Percentiles rank a stretch among this genome's conserved stretches.
These are phyloP conservation scores for Dactylellina parvicollis DNA, from an alignment of 2,329 filamentous ascomycete genomes.

Conservation along the genomic window DNA sequence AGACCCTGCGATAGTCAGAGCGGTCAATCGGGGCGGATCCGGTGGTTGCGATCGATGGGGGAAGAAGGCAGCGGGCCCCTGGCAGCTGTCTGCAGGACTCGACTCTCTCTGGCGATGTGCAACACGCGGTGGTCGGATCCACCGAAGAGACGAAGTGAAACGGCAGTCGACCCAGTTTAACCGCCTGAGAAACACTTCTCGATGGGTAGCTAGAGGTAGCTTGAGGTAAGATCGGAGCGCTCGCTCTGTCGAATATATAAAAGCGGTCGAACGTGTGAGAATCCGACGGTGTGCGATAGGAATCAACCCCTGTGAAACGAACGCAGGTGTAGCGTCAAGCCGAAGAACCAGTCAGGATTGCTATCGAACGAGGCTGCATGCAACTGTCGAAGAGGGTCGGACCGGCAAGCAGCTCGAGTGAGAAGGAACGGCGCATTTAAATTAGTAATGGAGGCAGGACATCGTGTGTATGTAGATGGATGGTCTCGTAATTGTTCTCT, in stretches of 20 bases:
- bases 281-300: conserved; percentile 5
- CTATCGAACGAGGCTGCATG: conserved; percentile 22
- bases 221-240: no score
- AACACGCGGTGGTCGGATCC: conserved; percentile 16
- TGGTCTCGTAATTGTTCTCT: not conserved
- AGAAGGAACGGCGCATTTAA: conserved; percentile 23
- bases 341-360: conserved; percentile 31
- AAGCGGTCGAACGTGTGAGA: not conserved
- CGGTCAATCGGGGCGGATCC: not conserved
- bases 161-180: conserved; percentile 19
- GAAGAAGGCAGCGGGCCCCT: conserved; percentile 17
- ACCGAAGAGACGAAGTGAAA: not conserved
- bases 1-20: not conserved
- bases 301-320: conserved; percentile 47
- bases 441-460: conserved; percentile 22
- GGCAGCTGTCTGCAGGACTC: not conserved
- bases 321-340: conserved; percentile 13
- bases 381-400: conserved; percentile 31
- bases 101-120: conserved; percentile 9
- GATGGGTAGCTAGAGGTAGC: no score
- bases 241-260: no score
- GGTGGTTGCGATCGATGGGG: conserved; percentile 8
- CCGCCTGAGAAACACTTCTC: conserved; percentile 21
- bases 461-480: conserved; percentile 3
- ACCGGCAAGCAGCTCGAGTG: conserved; percentile 20